Conservation (phyloP, 805 yeast species). For the Candida peoriensis region DNA sequence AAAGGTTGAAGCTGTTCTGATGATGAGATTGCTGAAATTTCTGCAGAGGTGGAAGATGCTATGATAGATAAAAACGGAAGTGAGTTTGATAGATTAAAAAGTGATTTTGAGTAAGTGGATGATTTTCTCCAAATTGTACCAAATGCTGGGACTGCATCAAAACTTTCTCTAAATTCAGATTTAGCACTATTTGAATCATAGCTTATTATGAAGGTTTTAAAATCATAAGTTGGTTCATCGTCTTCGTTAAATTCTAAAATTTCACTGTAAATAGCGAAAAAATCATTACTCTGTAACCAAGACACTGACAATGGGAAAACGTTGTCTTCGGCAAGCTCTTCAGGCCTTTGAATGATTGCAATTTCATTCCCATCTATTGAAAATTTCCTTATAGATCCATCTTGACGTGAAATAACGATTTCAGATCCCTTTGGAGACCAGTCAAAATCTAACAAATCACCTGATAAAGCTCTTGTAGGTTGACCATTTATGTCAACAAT, state of each 20-base stretch:
- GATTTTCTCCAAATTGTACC: slow-evolving; percentile 44
- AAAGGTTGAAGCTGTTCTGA: slow-evolving; percentile 38
- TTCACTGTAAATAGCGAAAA: slow-evolving; percentile 26
- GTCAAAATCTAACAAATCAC: slow-evolving; percentile 20
- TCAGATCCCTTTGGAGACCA: slow-evolving; percentile 21
- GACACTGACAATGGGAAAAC: slow-evolving; percentile 13
- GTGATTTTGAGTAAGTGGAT: slow-evolving; percentile 36
- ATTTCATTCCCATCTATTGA: slow-evolving; percentile 9
- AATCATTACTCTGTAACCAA: slow-evolving; percentile 13
- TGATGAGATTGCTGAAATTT: slow-evolving; percentile 43
- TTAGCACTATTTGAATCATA: background rate
- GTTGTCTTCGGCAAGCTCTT: slow-evolving; percentile 14
- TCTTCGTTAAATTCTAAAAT: slow-evolving; percentile 25
- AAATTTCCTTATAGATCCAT: slow-evolving; percentile 14
- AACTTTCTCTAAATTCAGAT: slow-evolving; percentile 28
- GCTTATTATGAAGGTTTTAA: slow-evolving; percentile 19
- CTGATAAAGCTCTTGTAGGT: slow-evolving; percentile 2
- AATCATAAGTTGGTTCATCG: slow-evolving; percentile 22
- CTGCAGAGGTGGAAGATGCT: slow-evolving; percentile 63
- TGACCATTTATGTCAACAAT: slow-evolving; percentile 9
- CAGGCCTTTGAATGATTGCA: slow-evolving; percentile 9
- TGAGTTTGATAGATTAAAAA: slow-evolving; percentile 37
- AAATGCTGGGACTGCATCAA: slow-evolving; percentile 47
- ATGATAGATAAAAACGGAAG: slow-evolving; percentile 36
- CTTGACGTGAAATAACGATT: slow-evolving; percentile 12